Evolutionary conservation across 805 yeast species (phyloP).

Genomic region (Candida stauntonica): DNA sequence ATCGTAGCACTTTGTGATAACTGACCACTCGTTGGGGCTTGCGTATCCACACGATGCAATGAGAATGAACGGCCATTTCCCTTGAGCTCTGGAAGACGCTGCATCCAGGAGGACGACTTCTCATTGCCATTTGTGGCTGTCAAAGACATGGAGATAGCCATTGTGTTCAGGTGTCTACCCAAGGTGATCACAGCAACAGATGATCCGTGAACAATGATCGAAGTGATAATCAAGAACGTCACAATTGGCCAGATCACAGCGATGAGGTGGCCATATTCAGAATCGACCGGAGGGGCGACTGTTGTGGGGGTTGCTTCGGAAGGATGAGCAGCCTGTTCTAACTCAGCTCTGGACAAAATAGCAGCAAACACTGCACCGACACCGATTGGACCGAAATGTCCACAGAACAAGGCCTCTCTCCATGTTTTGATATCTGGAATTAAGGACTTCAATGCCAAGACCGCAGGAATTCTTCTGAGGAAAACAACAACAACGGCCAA

Average conservation of each 20-base stretch:
- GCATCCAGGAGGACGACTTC: constrained; percentile 68
- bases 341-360: constrained; percentile 67
- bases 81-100: constrained; percentile 69
- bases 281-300: constrained; percentile 36
- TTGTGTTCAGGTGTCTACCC: constrained; percentile 85
- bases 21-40: constrained; percentile 34
- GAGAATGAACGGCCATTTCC: constrained; percentile 69
- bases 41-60: constrained; percentile 76
- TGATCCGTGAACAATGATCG: constrained; percentile 87
- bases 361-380: constrained; percentile 84
- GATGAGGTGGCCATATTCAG: constrained; percentile 15
- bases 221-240: constrained; percentile 72
- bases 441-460: constrained; percentile 65
- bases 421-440: constrained; percentile 86
- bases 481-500: constrained; percentile 71
- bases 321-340: constrained; percentile 48
- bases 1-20: constrained; percentile 37
- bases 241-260: constrained; percentile 77
- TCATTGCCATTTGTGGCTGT: constrained; percentile 59
- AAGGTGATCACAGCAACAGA: constrained; percentile 60
- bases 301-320: constrained; percentile 54
- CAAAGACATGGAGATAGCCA: constrained; percentile 73
- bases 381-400: constrained; percentile 95
- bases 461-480: constrained; percentile 80
- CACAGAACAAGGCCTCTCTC: constrained; percentile 93